phyloP scores from a whole-genome alignment of 345 rosid genomes.

The Anacardium occidentale region DNA sequence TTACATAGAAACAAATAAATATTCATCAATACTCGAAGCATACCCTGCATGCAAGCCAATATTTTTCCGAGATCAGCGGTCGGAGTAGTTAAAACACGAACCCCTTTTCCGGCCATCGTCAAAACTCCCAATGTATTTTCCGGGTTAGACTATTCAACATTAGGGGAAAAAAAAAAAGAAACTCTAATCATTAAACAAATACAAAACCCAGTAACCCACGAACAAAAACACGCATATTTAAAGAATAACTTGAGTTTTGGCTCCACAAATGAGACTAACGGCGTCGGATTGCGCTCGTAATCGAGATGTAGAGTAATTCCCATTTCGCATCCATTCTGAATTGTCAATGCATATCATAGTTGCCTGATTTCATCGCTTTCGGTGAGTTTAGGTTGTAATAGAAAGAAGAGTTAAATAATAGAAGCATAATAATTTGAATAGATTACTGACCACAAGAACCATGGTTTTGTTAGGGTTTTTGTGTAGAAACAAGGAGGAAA shows the following conservation, averaged over 20 bases:
- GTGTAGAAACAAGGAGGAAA: not conserved
- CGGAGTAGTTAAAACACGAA: constrained; percentile 71
- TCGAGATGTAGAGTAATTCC: constrained; percentile 71
- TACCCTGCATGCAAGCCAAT: constrained; percentile 80
- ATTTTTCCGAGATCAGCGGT: constrained; percentile 77
- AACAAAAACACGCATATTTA: not conserved
- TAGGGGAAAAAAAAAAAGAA: constrained; percentile 2
- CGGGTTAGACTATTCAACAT: constrained; percentile 59
- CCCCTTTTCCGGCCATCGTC: constrained; percentile 88
- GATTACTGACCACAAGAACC: constrained; percentile 67
- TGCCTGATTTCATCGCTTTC: constrained; percentile 41
- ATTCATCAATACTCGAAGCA: not conserved
- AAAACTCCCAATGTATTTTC: constrained; percentile 79
- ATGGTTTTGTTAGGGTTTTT: constrained; percentile 25
- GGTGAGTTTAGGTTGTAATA: not conserved
- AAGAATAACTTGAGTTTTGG: constrained; percentile 64
- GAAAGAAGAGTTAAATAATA: no score
- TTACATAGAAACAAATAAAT: not conserved
- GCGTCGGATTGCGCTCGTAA: constrained; percentile 77
- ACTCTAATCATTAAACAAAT: not conserved
- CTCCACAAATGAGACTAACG: constrained; percentile 70
- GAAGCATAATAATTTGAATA: not conserved
- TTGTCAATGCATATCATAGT: constrained; percentile 85
- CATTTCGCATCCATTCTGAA: constrained; percentile 91
- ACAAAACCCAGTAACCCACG: no score